These are phyloP conservation scores for Penicillium pancosmium DNA, from an alignment of 495 filamentous ascomycete species.

Conservation along the genomic window DNA sequence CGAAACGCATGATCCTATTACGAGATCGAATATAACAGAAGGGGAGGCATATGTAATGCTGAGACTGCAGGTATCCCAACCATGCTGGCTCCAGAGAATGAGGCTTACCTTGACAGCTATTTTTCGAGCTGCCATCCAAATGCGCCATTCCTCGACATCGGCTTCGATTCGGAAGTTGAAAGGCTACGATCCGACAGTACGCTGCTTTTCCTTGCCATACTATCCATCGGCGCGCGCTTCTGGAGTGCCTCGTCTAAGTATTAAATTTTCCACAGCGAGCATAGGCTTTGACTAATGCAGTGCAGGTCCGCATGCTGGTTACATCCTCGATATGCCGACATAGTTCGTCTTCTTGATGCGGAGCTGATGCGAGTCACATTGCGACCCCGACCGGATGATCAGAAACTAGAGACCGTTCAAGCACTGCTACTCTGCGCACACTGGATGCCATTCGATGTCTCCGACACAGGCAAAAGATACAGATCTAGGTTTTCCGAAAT, in stretches of 20 bases:
- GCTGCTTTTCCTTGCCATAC: slow-evolving; percentile 2
- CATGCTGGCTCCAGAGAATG: neutral
- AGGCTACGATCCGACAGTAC: neutral
- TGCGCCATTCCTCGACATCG: slow-evolving; percentile 6
- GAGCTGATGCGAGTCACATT: slow-evolving; percentile 9
- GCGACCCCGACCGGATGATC: slow-evolving; percentile 3
- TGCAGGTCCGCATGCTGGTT: slow-evolving; percentile 2
- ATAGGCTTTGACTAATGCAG: neutral
- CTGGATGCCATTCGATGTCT: slow-evolving; percentile 11
- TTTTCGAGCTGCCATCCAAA: slow-evolving; percentile 7
- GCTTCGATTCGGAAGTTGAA: slow-evolving; percentile 2
- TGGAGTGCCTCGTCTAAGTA: slow-evolving; percentile 11
- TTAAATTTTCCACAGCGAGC: too few relatives aligned
- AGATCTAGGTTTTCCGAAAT: slow-evolving; percentile 8
- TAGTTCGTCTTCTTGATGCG: slow-evolving; percentile 6
- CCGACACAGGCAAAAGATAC: neutral
- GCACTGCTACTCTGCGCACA: slow-evolving; percentile 8
- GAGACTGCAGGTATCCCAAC: slow-evolving; percentile 1
- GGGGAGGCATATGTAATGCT: slow-evolving; percentile 7
- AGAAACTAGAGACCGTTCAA: slow-evolving; percentile 7
- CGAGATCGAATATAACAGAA: neutral
- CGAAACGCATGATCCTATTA: slow-evolving; percentile 3
- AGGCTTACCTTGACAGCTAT: neutral
- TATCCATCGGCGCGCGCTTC: slow-evolving; percentile 5
- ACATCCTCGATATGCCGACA: slow-evolving; percentile 4